phyloP scores from a whole-genome alignment of 1,139 yeast genomes.

The Geotrichum candidum region DNA sequence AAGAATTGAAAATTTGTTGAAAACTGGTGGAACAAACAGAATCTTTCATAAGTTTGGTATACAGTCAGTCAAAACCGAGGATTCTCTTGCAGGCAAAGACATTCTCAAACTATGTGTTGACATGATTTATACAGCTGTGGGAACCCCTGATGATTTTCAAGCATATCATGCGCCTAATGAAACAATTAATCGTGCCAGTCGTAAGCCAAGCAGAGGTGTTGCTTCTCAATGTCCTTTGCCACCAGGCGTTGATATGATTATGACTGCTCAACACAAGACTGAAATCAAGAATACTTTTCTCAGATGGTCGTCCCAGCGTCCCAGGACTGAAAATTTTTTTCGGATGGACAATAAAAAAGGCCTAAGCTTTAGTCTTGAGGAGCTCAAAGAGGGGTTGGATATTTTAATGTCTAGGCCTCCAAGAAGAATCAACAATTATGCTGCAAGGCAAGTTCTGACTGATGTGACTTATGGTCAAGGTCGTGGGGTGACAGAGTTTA shows the following conservation, averaged over 20 bases:
- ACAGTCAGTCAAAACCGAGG: background rate
- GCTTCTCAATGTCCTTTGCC: conserved; percentile 14
- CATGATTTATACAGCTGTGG: conserved; percentile 10
- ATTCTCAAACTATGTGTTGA: conserved; percentile 2
- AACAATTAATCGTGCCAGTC: conserved; percentile 8
- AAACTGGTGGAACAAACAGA: conserved; percentile 13
- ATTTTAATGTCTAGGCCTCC: conserved; percentile 27
- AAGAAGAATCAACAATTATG: conserved; percentile 24
- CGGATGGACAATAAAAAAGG: conserved; percentile 26
- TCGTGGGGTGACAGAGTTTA: conserved; percentile 26
- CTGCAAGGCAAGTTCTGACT: conserved; percentile 26
- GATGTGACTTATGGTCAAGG: conserved; percentile 26
- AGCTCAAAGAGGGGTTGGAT: conserved; percentile 24
- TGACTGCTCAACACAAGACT: conserved; percentile 14
- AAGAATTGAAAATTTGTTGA: conserved; percentile 9
- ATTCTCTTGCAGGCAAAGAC: conserved; percentile 8
- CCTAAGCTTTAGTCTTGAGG: conserved; percentile 22
- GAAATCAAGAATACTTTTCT: conserved; percentile 17
- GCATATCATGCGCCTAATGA: conserved; percentile 7
- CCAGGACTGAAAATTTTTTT: conserved; percentile 24
- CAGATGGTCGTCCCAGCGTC: conserved; percentile 22
- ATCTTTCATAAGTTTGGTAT: conserved; percentile 6
- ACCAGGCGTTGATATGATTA: conserved; percentile 12
- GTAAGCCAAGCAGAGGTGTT: conserved; percentile 15
- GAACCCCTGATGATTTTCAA: conserved; percentile 4